Evolutionary conservation across 495 filamentous ascomycete species (phyloP).

Genomic region (Jackrogersella multiformis): DNA sequence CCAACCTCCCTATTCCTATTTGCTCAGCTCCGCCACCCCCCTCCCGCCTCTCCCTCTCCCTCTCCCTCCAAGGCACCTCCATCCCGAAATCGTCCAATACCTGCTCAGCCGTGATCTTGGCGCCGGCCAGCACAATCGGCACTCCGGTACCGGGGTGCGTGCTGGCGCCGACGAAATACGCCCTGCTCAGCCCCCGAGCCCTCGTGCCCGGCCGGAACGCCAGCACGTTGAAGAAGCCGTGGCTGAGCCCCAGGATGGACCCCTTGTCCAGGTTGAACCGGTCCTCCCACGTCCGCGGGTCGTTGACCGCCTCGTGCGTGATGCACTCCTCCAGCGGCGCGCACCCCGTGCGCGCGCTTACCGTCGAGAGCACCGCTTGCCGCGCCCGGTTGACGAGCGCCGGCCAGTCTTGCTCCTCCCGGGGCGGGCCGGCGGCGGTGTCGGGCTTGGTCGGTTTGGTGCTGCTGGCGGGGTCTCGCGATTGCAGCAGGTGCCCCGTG

Average conservation of each 20-base stretch:
- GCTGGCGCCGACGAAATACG: slow-evolving; percentile 74
- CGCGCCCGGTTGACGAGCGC: slow-evolving; percentile 62
- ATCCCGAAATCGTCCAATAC: slow-evolving; percentile 56
- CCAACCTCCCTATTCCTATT: slow-evolving; percentile 40
- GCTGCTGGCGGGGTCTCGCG: too few relatives aligned
- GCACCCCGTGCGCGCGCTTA: slow-evolving; percentile 63
- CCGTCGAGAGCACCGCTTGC: slow-evolving; percentile 61
- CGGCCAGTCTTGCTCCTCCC: slow-evolving; percentile 65
- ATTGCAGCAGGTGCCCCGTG: slow-evolving; percentile 64
- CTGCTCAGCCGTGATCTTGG: slow-evolving; percentile 67
- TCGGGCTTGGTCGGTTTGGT: not conserved
- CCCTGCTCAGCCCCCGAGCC: slow-evolving; percentile 56
- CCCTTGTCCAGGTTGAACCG: slow-evolving; percentile 76
- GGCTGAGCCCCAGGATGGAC: slow-evolving; percentile 72
- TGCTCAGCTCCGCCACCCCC: slow-evolving; percentile 38
- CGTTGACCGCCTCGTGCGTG: slow-evolving; percentile 68
- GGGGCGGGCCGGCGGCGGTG: slow-evolving; percentile 36
- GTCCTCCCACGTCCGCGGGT: slow-evolving; percentile 66
- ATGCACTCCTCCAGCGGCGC: slow-evolving; percentile 55
- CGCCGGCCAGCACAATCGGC: slow-evolving; percentile 71
- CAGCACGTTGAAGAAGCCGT: slow-evolving; percentile 77
- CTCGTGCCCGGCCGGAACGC: slow-evolving; percentile 68
- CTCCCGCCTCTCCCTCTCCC: slow-evolving; percentile 33
- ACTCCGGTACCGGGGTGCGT: slow-evolving; percentile 79
- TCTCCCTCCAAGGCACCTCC: slow-evolving; percentile 53